Base-by-base conservation (phyloP, 2,329 filamentous ascomycete species). In the Pleoardoris graminearum region DNA sequence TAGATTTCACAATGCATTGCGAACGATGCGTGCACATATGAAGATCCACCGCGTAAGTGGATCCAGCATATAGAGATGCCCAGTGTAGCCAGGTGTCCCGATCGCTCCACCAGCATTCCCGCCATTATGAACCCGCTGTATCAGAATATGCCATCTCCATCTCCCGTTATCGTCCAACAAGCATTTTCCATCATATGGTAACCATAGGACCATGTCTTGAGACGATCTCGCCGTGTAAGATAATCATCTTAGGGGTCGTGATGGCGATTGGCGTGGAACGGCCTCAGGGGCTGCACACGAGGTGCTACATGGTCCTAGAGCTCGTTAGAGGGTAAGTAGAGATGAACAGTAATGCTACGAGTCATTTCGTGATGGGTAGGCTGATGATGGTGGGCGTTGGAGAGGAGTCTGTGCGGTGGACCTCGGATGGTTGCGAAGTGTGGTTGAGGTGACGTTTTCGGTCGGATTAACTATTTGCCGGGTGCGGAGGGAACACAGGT, bases 391-490 rank as follows among this genome's bases (percentile, higher is more conserved):
- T 44, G 27, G 41, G 27, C 32, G 41, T 33, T 32, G 27, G 19
- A 17, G 27, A 22, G 29, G 41, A 32, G 41, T 33, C 41, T 44
- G 41, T 44, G 41, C 41, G 7, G 27, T 21, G 41, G 22, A 22
- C 41, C 41, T 29, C 29, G 41, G 41, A 44, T 23, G 41, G 27
- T 19, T 44, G 27, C 11, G 41, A 33, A 44, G 27, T 14, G 41
- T 17, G 41, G 41, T 44, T 44, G 33, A 33, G 2, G 27, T 32
- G 27, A 44, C 27, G 41, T 32, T 32, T 29, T 32, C 27, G 41
- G 27, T 14, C 41, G 41, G 41, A 44, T 19, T 11, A 44, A 44
- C 41, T 39, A 29, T 51, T 25, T 51, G 25, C 25, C 25, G 25
- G 10, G 25, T 10, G 25, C n/a, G n/a, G n/a, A n/a, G n/a, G n/a